Conservation (phyloP, 306 rosid species). For the Clitoria ternatea region DNA sequence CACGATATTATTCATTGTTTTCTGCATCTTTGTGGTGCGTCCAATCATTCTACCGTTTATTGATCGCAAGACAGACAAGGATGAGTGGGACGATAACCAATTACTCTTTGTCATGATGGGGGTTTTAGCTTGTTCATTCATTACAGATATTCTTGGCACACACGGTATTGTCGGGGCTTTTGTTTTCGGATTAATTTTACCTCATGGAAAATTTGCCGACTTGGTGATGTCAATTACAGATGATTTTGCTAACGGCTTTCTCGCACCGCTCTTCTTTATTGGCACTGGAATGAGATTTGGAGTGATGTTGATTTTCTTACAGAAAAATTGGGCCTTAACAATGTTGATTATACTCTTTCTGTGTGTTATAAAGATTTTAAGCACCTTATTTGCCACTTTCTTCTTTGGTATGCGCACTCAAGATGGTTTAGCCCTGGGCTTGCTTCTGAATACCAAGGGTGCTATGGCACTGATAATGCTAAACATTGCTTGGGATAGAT, state of each 20-base stretch:
- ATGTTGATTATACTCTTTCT: not conserved
- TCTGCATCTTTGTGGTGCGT: constrained; percentile 26
- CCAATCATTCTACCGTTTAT: constrained; percentile 6
- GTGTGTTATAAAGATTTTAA: constrained; percentile 27
- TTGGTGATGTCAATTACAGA: constrained; percentile 7
- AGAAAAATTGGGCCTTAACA: not conserved
- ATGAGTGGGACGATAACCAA: constrained; percentile 23
- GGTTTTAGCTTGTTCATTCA: not conserved
- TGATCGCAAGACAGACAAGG: not conserved
- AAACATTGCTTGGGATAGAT: constrained; percentile 29
- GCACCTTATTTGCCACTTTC: constrained; percentile 24
- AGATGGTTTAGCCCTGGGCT: constrained; percentile 38
- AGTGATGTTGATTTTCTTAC: not conserved
- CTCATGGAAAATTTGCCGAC: constrained; percentile 34
- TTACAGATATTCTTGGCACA: constrained; percentile 41
- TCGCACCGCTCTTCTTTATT: constrained; percentile 23
- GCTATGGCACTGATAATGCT: constrained; percentile 34
- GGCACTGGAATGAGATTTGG: constrained; percentile 25
- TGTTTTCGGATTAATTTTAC: constrained; percentile 43
- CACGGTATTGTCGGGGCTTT: constrained; percentile 44
- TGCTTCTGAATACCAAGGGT: constrained; percentile 44
- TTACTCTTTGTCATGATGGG: constrained; percentile 32
- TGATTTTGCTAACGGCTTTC: constrained; percentile 26
- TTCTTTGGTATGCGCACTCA: constrained; percentile 4
- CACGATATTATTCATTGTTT: not conserved